phyloP scores from a whole-genome alignment of 1,284 basidiomycete genomes.

The Puccinia horiana region DNA sequence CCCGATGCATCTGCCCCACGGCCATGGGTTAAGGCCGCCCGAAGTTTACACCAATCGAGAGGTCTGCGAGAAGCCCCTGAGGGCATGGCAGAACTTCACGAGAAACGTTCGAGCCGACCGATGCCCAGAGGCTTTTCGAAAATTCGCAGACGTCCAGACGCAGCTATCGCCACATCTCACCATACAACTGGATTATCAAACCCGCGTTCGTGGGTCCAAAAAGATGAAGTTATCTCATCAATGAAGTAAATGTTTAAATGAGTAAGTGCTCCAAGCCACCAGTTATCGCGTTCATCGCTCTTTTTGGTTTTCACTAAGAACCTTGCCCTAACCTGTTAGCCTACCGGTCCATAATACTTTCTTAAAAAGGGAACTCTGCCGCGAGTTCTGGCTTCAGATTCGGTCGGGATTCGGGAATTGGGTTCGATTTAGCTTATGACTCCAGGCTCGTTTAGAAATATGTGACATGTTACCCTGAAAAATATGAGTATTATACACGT shows the following conservation, averaged over 20 bases:
- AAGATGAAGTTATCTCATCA: slow-evolving; percentile 23
- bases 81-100: not conserved
- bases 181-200: slow-evolving; percentile 17
- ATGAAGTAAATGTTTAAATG: not conserved
- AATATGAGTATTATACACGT: not conserved
- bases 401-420: slow-evolving; percentile 13
- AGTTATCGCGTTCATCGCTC: not conserved
- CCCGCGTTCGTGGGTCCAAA: slow-evolving; percentile 22
- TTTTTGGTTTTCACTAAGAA: not conserved
- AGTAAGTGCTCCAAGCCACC: not conserved
- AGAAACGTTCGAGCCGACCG: not conserved
- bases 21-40: slow-evolving; percentile 18
- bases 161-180: not conserved
- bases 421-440: slow-evolving; percentile 6
- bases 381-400: not conserved
- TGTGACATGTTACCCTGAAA: not conserved
- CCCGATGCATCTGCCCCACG: slow-evolving; percentile 26
- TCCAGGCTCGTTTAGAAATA: not conserved
- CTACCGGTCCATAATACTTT: not conserved
- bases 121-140: not conserved
- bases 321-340: not conserved
- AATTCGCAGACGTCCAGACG: not conserved
- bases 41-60: not conserved
- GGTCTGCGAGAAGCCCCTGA: not conserved
- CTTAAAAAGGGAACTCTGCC: not conserved